These are phyloP conservation scores for Wickerhamomyces chaumierensis DNA, from an alignment of 805 yeast species.

Conservation along the genomic window DNA sequence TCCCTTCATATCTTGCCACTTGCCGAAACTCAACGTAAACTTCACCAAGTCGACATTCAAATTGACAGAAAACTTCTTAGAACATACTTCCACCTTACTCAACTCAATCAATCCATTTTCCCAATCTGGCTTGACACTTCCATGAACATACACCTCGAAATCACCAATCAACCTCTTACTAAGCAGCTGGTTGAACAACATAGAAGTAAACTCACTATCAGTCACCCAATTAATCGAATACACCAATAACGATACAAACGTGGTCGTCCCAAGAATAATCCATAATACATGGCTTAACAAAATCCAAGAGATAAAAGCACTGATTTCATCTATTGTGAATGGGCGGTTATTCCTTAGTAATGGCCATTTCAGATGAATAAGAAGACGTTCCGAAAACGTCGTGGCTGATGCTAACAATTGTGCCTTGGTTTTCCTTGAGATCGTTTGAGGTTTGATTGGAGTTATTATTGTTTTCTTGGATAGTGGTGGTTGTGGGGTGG, in stretches of 20 bases:
- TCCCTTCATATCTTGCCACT: slow-evolving; percentile 85
- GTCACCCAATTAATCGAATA: slow-evolving; percentile 66
- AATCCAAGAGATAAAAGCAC: slow-evolving; percentile 85
- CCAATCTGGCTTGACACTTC: slow-evolving; percentile 91
- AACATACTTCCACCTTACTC: slow-evolving; percentile 59
- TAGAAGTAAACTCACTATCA: slow-evolving; percentile 83
- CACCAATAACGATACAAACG: slow-evolving; percentile 73
- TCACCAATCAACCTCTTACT: slow-evolving; percentile 57
- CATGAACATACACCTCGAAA: slow-evolving; percentile 71
- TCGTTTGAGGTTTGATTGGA: too few relatives aligned
- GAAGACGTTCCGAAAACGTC: slow-evolving; percentile 28
- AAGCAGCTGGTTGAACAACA: slow-evolving; percentile 63
- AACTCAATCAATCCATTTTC: slow-evolving; percentile 72
- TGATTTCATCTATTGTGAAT: slow-evolving; percentile 76
- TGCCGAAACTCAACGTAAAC: slow-evolving; percentile 65
- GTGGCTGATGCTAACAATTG: slow-evolving; percentile 10
- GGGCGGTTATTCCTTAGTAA: slow-evolving; percentile 71
- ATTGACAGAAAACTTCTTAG: slow-evolving; percentile 63
- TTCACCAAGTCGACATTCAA: slow-evolving; percentile 71
- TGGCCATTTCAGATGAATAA: slow-evolving; percentile 62
- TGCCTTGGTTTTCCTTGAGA: slow-evolving; percentile 7
- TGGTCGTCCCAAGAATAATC: slow-evolving; percentile 78
- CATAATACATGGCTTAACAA: slow-evolving; percentile 75
- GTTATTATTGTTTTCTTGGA: too few relatives aligned
- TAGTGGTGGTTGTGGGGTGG: too few relatives aligned